Base-by-base conservation (phyloP, 2,329 filamentous ascomycete species). In the Aspergillus melleus region DNA sequence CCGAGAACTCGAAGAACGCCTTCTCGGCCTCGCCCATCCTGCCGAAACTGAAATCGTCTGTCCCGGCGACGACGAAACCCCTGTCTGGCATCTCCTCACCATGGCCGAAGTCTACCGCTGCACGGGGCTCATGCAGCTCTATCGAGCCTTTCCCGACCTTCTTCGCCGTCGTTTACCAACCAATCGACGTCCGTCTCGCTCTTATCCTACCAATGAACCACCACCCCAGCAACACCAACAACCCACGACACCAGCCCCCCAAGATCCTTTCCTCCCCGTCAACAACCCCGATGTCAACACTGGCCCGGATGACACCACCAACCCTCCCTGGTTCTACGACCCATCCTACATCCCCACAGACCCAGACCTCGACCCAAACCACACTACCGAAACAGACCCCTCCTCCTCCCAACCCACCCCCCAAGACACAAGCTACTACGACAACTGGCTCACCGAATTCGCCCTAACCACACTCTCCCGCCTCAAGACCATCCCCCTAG, bases 71-170 rank as follows among this genome's bases (percentile, higher is more conserved):
- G 74, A 79, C 52, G 78, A 81, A 54, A 85, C 83, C 0, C 78
- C 82, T 2, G 80, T 83, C 55, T 77, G 78, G 70, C 81, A 86
- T 65, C 79, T 85, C 44, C 74, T 84, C 39, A 77, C 79, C 8
- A 77, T 84, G 63, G 83, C 83, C 2, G 80, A 84, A 63, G 79
- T 81, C 1, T 84, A 84, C 61, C 80, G 83, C 36, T 81, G 79
- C 55, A 77, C 80, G 2, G 83, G 82, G 1, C 75, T 85, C 4
- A 72, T 85, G 50, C 82, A 86, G 62, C 68, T 86, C 20, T 86
- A 86, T 65, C 79, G 80, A 24, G 79, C 81, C 30, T 85, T 84
- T 58, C 83, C 83, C 2, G 79, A 81, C 30, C 72, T 83, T 39
- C 72, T 83, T 1, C 75, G 74, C n/a, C 76, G 75, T 36, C 77